These are phyloP conservation scores for Rhodosporidiobolus odoratus DNA, from an alignment of 768 basidiomycete species.

Conservation along the genomic window DNA sequence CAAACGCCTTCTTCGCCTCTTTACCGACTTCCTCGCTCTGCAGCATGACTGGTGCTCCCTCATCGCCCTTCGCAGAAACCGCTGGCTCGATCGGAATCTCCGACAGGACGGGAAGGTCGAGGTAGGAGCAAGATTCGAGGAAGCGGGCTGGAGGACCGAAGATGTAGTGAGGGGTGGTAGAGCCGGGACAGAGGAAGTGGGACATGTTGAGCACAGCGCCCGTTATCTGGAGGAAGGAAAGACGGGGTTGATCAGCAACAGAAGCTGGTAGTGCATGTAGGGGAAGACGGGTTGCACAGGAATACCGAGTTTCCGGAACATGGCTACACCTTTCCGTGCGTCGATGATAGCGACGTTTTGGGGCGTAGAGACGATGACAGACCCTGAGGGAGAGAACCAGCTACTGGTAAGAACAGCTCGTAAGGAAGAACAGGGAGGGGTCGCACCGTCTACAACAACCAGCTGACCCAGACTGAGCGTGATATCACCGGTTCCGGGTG, in stretches of 20 bases:
- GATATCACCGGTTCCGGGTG: constrained; percentile 94
- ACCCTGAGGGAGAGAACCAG: constrained; percentile 53
- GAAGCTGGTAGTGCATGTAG: neutral
- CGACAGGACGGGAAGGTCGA: constrained; percentile 64
- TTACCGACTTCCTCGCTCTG: neutral
- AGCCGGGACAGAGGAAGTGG: constrained; percentile 71
- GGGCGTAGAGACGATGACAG: constrained; percentile 90
- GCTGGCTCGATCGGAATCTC: constrained; percentile 73
- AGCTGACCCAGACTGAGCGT: constrained; percentile 85
- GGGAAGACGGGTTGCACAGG: constrained; percentile 57
- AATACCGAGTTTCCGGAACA: constrained; percentile 81
- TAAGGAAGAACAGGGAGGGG: neutral
- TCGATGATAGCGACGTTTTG: constrained; percentile 90
- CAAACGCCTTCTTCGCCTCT: constrained; percentile 19
- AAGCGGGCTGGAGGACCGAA: constrained; percentile 69
- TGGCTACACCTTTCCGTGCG: constrained; percentile 83
- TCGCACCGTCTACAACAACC: constrained; percentile 71
- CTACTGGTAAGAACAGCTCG: neutral
- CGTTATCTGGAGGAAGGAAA: constrained; percentile 57
- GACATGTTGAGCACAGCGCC: constrained; percentile 86
- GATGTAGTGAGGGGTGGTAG: constrained; percentile 59
- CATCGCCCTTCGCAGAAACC: constrained; percentile 68
- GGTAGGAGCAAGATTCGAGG: constrained; percentile 54
- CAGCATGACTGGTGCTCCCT: constrained; percentile 51
- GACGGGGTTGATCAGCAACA: neutral